These are phyloP conservation scores for Exophiala oligosperma DNA, from an alignment of 2,329 filamentous ascomycete species.

Conservation along the genomic window DNA sequence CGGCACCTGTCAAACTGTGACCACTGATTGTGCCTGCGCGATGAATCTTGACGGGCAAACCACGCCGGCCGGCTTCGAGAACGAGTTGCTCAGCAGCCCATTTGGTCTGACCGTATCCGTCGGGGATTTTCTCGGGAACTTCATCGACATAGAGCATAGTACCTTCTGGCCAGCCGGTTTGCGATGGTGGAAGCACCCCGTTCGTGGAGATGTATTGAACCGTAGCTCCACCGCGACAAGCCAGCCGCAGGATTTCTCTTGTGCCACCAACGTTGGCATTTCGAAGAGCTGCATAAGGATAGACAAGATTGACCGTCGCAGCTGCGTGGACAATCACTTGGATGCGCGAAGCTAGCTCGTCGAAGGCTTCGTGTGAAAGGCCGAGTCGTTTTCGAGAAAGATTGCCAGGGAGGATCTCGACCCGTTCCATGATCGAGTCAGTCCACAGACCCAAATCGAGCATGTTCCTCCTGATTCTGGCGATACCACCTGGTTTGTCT, in stretches of 20 bases:
- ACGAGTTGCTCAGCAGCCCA: slow-evolving; percentile 79
- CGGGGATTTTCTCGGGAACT: slow-evolving; percentile 66
- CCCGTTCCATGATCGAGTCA: slow-evolving; percentile 73
- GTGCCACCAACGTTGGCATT: slow-evolving; percentile 79
- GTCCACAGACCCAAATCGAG: slow-evolving; percentile 78
- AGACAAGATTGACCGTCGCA: slow-evolving; percentile 77
- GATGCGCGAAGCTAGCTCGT: slow-evolving; percentile 63
- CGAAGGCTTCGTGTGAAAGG: slow-evolving; percentile 64
- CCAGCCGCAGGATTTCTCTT: slow-evolving; percentile 70
- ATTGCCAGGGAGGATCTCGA: slow-evolving; percentile 74
- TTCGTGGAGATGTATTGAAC: slow-evolving; percentile 80
- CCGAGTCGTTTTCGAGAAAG: slow-evolving; percentile 68
- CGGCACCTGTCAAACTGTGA: slow-evolving; percentile 71
- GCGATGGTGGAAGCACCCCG: slow-evolving; percentile 71
- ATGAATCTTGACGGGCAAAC: slow-evolving; percentile 69
- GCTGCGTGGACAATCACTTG: slow-evolving; percentile 76
- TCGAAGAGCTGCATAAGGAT: slow-evolving; percentile 72
- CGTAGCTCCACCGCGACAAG: slow-evolving; percentile 66
- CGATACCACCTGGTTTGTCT: slow-evolving; percentile 66
- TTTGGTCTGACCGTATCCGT: slow-evolving; percentile 78
- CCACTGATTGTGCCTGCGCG: slow-evolving; percentile 77
- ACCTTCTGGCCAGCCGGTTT: slow-evolving; percentile 70
- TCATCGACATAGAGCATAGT: slow-evolving; percentile 66
- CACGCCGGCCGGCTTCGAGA: slow-evolving; percentile 66
- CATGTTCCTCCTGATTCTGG: slow-evolving; percentile 71